Base-by-base conservation (phyloP, 208 protist species). In the Acanthamoeba lenticulata region DNA sequence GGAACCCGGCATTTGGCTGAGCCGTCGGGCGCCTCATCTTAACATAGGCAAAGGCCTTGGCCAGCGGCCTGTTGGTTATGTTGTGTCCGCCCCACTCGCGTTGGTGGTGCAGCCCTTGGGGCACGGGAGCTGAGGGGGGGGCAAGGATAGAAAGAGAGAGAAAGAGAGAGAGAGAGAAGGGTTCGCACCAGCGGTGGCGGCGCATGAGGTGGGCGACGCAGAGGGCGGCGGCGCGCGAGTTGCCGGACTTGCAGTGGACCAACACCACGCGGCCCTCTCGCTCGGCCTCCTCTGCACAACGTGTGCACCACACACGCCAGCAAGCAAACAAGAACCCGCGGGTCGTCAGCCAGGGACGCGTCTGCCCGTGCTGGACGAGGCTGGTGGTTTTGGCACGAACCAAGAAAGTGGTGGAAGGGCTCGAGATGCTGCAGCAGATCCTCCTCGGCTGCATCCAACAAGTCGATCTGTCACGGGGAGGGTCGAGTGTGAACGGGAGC, bases 231-330 rank as follows among this genome's bases (percentile, higher is more conserved):
- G 65, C 65, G 29, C 65, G 65, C 32, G 65, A 74, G 65, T 74
- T 74, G 65, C 65, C 65, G 29, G 65, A 74, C 65, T 74, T 74
- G 65, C 65, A 74, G 29, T 74, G 65, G 15, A 74, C 65, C 11
- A 74, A 29, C 9, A 21, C 65, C 29, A 74, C 65, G 2, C n/a
- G 6, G 6, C 65, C 65, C 65, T 74, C n/a, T 29, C 36, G 29
- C 29, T 74, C 65, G 11, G 65, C 65, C n/a, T 40, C 36, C 27
- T 74, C 65, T 74, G 65, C 65, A 27, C 27, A 27, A 69, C 52
- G 21, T 11, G 11, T 60, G 21, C 21, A 27, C 11, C 21, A 27
- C 52, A 60, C 52, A 27, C 21, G 52, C 21, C n/a, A n/a, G n/a
- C 15, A 52, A 15, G 45, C 45, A 52, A 52, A 52, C 9, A 15